Percentiles rank a stretch among this genome's conserved stretches.
Conservation (phyloP, 106 monocot species). For the Dioscorea dumetorum region DNA sequence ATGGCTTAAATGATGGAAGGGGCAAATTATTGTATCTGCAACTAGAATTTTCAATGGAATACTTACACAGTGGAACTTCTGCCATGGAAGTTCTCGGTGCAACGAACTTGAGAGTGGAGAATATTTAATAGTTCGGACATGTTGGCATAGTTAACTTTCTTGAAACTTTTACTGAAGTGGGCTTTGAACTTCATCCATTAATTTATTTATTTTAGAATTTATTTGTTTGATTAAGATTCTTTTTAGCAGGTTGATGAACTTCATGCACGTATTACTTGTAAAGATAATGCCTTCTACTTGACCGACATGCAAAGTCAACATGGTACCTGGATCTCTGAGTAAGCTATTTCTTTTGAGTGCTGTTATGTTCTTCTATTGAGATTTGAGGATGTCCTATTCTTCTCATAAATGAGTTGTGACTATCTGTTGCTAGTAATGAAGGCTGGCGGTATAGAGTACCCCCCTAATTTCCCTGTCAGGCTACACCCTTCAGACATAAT, state of each 20-base stretch:
- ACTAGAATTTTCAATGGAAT: too few relatives aligned
- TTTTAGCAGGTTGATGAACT: conserved; percentile 45
- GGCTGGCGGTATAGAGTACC: conserved; percentile 57
- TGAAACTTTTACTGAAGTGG: too few relatives aligned
- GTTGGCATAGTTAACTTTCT: too few relatives aligned
- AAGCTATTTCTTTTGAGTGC: conserved; percentile 11
- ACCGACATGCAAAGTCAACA: conserved; percentile 75
- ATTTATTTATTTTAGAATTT: too few relatives aligned
- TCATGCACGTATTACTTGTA: conserved; percentile 76
- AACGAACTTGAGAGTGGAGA: too few relatives aligned
- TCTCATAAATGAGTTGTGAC: neutral
- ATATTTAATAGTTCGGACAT: too few relatives aligned
- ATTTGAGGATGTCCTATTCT: neutral
- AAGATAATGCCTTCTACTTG: conserved; percentile 78
- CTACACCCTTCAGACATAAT: conserved; percentile 71
- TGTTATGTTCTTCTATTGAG: neutral
- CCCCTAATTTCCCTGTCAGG: conserved; percentile 61
- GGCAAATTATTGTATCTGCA: too few relatives aligned
- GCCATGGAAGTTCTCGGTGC: too few relatives aligned
- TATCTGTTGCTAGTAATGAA: conserved; percentile 57
- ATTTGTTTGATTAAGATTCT: neutral
- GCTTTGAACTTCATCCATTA: too few relatives aligned
- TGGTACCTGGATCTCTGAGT: conserved; percentile 97
- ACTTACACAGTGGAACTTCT: too few relatives aligned
- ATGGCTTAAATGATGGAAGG: too few relatives aligned